phyloP scores from a whole-genome alignment of 192 early-diverging fungal genomes.

The Gaertneriomyces semiglobifer region DNA sequence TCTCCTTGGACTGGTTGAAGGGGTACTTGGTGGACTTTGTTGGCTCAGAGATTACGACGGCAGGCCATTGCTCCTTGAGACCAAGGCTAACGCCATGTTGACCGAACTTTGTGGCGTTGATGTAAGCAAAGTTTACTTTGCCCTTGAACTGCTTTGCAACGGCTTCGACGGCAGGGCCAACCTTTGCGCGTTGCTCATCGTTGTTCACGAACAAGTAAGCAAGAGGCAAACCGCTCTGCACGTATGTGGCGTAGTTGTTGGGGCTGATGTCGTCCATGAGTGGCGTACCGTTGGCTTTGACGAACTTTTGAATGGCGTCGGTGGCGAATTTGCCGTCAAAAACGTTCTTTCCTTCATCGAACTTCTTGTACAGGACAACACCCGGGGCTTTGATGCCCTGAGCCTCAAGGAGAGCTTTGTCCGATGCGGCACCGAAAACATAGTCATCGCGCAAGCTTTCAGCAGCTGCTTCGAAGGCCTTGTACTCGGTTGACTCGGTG shows the following conservation, averaged over 20 bases:
- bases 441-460: slow-evolving; percentile 81
- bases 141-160: slow-evolving; percentile 85
- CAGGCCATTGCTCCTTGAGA: slow-evolving; percentile 89
- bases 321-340: slow-evolving; percentile 57
- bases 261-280: slow-evolving; percentile 86
- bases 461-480: slow-evolving; percentile 65
- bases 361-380: slow-evolving; percentile 84
- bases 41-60: slow-evolving; percentile 84
- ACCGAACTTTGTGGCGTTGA: slow-evolving; percentile 82
- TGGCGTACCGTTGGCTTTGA: slow-evolving; percentile 79
- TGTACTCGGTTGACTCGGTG: slow-evolving; percentile 61
- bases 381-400: slow-evolving; percentile 53
- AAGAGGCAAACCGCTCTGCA: slow-evolving; percentile 82
- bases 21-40: slow-evolving; percentile 78
- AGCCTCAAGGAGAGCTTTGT: slow-evolving; percentile 54
- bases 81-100: slow-evolving; percentile 84
- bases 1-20: slow-evolving; percentile 65
- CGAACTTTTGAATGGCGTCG: slow-evolving; percentile 63
- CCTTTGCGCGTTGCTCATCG: slow-evolving; percentile 55
- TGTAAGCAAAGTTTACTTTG: slow-evolving; percentile 86
- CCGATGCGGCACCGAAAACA: slow-evolving; percentile 75
- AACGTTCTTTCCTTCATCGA: slow-evolving; percentile 80
- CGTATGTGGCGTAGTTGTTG: slow-evolving; percentile 85
- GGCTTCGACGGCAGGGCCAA: slow-evolving; percentile 60
- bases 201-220: slow-evolving; percentile 81